Base-by-base conservation (phyloP, 2,329 filamentous ascomycete species). In the Diaporthe nobilis region DNA sequence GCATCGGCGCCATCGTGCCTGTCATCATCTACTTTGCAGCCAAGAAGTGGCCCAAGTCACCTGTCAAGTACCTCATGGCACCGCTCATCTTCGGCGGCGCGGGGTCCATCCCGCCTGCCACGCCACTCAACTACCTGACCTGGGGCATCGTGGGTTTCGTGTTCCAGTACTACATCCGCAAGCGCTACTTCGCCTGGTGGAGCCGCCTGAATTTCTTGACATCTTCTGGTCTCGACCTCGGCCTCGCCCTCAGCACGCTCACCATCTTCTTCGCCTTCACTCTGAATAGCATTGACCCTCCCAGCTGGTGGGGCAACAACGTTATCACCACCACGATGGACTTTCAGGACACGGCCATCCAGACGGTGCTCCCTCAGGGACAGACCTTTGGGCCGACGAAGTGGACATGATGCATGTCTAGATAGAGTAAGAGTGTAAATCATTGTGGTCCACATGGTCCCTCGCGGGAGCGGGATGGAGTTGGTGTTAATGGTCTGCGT, bases 161-260 rank as follows among this genome's bases (percentile, higher is more conserved):
- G 44, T 95, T 95, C 86, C 93, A 95, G 82, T 91, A 90, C 82
- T 88, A 86, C 80, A 90, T 95, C 81, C 91, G 92, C 82, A 89
- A 90, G 80, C 87, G 88, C 20, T 88, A 90, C 82, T 91, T 91
- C 77, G 88, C 85, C 39, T 95, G 93, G 93, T 95, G 94, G 94
- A 90, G 90, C 83, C 88, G 92, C 37, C 90, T 94, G 81, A 95
- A 94, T 84, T 95, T 94, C 80, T 84, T 95, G 76, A 92, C 93
- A 0, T 92, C 92, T 17, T 93, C 92, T 0, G 93, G 90, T 0
- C 85, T 95, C 65, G 93, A 95, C 78, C 86, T 94, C 17, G 93
- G 93, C 2, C 86, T 95, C 1, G 92, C 92, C 2, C 84, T 95
- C 37, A 88, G 87, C 25, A 94, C 93, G 2, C 87, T 95, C 58